Evolutionary conservation across 768 basidiomycete species (phyloP).

Genomic region (Vararia minispora): DNA sequence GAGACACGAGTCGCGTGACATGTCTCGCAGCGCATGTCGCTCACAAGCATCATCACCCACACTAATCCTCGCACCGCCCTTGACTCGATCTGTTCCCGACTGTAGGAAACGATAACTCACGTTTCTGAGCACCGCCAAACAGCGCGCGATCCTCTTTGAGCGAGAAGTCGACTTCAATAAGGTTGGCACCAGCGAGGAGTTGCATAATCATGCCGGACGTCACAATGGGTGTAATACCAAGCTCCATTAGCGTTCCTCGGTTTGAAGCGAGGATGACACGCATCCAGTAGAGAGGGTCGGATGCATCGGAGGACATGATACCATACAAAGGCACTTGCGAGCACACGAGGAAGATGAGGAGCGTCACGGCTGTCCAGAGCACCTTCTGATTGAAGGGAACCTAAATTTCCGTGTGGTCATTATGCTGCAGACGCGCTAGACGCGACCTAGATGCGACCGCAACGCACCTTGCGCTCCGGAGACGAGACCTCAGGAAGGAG

Average conservation of each 20-base stretch:
- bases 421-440: too few species aligned
- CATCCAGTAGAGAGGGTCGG: conserved; percentile 99
- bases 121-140: conserved; percentile 94
- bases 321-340: conserved; percentile 98
- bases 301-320: conserved; percentile 99
- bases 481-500: conserved; percentile 96
- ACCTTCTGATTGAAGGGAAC: conserved; percentile 98
- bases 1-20: too few species aligned
- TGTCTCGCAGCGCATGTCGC: too few species aligned
- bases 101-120: conserved; percentile 47
- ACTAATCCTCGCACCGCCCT: too few species aligned
- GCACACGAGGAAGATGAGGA: conserved; percentile 98
- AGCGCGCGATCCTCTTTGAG: conserved; percentile 95
- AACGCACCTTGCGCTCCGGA: conserved; percentile 84
- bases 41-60: too few species aligned
- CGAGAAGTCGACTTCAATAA: conserved; percentile 95
- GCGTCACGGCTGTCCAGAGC: conserved; percentile 97
- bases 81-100: neutral
- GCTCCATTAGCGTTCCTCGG: conserved; percentile 97
- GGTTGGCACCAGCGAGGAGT: conserved; percentile 91
- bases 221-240: conserved; percentile 95
- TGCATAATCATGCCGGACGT: conserved; percentile 99
- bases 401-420: too few species aligned
- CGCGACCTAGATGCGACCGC: too few species aligned
- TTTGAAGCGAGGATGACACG: conserved; percentile 98